phyloP scores from a whole-genome alignment of 2,329 filamentous ascomycete genomes.

The Aspergillus tanneri region DNA sequence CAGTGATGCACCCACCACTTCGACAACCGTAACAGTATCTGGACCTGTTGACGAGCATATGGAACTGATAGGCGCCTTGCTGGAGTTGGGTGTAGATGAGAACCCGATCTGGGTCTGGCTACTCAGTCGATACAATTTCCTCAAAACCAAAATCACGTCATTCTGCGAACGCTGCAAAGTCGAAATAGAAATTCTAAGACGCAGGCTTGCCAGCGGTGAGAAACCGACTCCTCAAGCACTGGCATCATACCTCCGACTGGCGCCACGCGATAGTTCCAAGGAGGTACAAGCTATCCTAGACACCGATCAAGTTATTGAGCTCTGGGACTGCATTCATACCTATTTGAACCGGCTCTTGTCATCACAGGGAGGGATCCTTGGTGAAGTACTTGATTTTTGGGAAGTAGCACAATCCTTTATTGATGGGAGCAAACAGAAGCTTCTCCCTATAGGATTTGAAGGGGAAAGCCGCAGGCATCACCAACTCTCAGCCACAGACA shows the following conservation, averaged over 20 bases:
- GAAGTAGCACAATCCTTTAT: conserved; percentile 88
- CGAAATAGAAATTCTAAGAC: conserved; percentile 86
- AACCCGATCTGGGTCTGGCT: conserved; percentile 98
- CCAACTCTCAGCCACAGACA: conserved; percentile 68
- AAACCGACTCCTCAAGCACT: conserved; percentile 68
- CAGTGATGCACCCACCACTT: conserved; percentile 63
- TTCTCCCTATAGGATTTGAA: conserved; percentile 76
- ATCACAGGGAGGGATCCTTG: conserved; percentile 71
- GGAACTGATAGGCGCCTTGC: conserved; percentile 80
- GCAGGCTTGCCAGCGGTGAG: conserved; percentile 72
- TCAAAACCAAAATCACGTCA: conserved; percentile 79
- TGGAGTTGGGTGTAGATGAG: conserved; percentile 93
- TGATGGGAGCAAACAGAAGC: conserved; percentile 76
- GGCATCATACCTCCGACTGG: conserved; percentile 72
- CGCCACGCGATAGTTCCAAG: conserved; percentile 65
- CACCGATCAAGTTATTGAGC: conserved; percentile 73
- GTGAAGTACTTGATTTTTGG: conserved; percentile 92
- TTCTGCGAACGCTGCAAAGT: conserved; percentile 83
- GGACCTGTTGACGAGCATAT: conserved; percentile 76
- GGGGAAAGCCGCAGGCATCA: conserved; percentile 81
- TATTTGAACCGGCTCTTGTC: conserved; percentile 76
- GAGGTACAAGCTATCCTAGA: conserved; percentile 68
- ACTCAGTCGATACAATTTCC: conserved; percentile 79
- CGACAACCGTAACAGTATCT: conserved; percentile 51
- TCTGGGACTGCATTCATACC: conserved; percentile 85